phyloP scores from a whole-genome alignment of 495 filamentous ascomycete genomes.

The Podospora sp. region DNA sequence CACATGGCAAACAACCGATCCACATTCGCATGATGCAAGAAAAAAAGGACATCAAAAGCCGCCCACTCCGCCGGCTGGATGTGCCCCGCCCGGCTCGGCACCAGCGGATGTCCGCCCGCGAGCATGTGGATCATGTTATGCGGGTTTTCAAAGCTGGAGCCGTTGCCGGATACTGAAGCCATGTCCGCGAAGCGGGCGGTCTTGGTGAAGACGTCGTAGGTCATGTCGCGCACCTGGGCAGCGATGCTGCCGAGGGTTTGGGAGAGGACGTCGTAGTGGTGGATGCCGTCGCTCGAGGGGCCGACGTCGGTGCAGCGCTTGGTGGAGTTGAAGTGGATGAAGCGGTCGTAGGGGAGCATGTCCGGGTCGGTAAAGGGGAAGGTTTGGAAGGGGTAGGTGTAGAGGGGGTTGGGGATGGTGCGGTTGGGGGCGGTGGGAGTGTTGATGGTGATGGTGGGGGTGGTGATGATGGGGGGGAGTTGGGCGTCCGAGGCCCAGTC shows the following conservation, averaged over 20 bases:
- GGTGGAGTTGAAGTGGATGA: slow-evolving; percentile 12
- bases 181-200: slow-evolving; percentile 7
- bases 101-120: slow-evolving; percentile 6
- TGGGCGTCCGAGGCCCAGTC: slow-evolving; percentile 35
- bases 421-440: slow-evolving; percentile 20
- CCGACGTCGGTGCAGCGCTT: neutral
- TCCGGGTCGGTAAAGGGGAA: slow-evolving; percentile 15
- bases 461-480: slow-evolving; percentile 29
- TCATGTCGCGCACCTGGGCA: too few species aligned
- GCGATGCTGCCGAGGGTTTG: neutral
- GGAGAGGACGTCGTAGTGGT: neutral
- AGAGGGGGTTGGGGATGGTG: slow-evolving; percentile 36
- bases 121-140: slow-evolving; percentile 36
- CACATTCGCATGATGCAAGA: slow-evolving; percentile 45
- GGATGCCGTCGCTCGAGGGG: neutral
- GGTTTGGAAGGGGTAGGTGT: slow-evolving; percentile 36
- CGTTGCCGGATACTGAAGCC: neutral
- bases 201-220: slow-evolving; percentile 7
- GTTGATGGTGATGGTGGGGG: slow-evolving; percentile 29
- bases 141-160: slow-evolving; percentile 31
- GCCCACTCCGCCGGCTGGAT: slow-evolving; percentile 31
- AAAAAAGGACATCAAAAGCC: slow-evolving; percentile 39
- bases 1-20: slow-evolving; percentile 48
- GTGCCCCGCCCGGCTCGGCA: slow-evolving; percentile 23
- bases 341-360: neutral